Conservation (phyloP, 768 basidiomycete species). For the Hemileccinum rubropunctum region DNA sequence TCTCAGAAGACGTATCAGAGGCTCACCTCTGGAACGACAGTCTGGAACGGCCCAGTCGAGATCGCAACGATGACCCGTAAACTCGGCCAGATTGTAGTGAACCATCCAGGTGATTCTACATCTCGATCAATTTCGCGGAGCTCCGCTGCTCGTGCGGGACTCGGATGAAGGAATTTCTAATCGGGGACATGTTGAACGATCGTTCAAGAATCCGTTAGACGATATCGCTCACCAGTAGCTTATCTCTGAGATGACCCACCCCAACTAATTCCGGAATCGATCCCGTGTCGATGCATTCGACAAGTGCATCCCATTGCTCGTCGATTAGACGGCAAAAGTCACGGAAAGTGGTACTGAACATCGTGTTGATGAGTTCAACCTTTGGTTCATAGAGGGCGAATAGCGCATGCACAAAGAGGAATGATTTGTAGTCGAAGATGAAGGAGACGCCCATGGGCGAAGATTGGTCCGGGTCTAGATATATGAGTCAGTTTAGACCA, state of each 20-base stretch:
- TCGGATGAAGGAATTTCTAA: slow-evolving; percentile 19
- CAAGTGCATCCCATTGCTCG: slow-evolving; percentile 19
- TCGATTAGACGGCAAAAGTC: slow-evolving; percentile 21
- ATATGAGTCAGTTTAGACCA: too few species aligned
- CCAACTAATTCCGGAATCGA: slow-evolving; percentile 14
- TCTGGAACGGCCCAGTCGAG: slow-evolving; percentile 22
- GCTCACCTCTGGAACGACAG: slow-evolving; percentile 20
- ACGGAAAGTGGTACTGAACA: slow-evolving; percentile 21
- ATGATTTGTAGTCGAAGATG: slow-evolving; percentile 20
- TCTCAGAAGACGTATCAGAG: neutral
- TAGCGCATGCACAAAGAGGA: slow-evolving; percentile 21
- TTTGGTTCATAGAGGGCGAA: slow-evolving; percentile 22
- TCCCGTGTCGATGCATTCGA: slow-evolving; percentile 16
- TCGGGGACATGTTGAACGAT: neutral
- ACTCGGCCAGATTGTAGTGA: slow-evolving; percentile 21
- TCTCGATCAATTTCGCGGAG: slow-evolving; percentile 12
- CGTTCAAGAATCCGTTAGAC: neutral
- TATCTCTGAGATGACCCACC: slow-evolving; percentile 13
- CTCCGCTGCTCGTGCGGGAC: slow-evolving; percentile 13
- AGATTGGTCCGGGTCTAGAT: slow-evolving; percentile 12
- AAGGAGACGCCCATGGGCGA: slow-evolving; percentile 18
- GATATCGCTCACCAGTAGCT: slow-evolving; percentile 1
- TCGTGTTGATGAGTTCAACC: slow-evolving; percentile 18
- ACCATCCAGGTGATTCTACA: slow-evolving; percentile 11
- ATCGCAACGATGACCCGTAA: slow-evolving; percentile 16